Percentiles rank a stretch among this genome's conserved stretches.
Conservation (phyloP, 148 eudicot species). For the Linanthus parryae region DNA sequence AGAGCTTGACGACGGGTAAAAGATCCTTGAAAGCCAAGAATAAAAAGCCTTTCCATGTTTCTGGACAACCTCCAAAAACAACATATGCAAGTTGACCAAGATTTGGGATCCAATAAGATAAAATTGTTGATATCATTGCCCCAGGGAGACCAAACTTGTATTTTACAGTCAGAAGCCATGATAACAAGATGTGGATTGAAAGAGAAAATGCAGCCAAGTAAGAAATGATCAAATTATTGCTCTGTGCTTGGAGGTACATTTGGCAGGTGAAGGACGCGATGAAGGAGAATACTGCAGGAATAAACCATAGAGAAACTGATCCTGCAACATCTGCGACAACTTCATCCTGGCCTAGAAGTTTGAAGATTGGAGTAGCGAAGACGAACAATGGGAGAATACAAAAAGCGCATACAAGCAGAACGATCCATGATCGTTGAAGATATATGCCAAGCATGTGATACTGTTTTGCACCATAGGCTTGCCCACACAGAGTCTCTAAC, state of each 20-base stretch:
- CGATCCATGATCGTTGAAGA: constrained; percentile 31
- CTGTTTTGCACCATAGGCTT: constrained; percentile 42
- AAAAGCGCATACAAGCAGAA: constrained; percentile 15
- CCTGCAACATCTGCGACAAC: constrained; percentile 24
- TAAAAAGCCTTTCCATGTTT: constrained; percentile 63
- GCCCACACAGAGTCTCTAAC: constrained; percentile 49
- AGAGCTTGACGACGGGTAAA: constrained; percentile 50
- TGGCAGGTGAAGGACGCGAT: constrained; percentile 40
- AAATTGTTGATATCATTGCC: constrained; percentile 30
- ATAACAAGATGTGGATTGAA: constrained; percentile 31
- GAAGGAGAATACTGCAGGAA: constrained; percentile 44
- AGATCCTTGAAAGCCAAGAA: constrained; percentile 46
- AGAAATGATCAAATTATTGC: constrained; percentile 39
- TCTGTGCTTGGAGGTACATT: constrained; percentile 55
- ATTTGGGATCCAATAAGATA: constrained; percentile 47
- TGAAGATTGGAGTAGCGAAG: constrained; percentile 24
- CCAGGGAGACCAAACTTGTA: constrained; percentile 49
- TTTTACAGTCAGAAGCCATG: constrained; percentile 45
- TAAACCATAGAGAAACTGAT: constrained; percentile 21
- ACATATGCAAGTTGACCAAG: constrained; percentile 29
- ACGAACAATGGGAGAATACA: constrained; percentile 22
- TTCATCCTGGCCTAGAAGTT: constrained; percentile 19
- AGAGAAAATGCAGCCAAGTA: constrained; percentile 32
- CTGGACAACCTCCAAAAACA: constrained; percentile 43
- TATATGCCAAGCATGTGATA: constrained; percentile 42